A percentile compares a stretch with the other conserved stretches of the same genome.
phyloP scores from a whole-genome alignment of 1,139 yeast species.

The Yamadazyma dushanensis region DNA sequence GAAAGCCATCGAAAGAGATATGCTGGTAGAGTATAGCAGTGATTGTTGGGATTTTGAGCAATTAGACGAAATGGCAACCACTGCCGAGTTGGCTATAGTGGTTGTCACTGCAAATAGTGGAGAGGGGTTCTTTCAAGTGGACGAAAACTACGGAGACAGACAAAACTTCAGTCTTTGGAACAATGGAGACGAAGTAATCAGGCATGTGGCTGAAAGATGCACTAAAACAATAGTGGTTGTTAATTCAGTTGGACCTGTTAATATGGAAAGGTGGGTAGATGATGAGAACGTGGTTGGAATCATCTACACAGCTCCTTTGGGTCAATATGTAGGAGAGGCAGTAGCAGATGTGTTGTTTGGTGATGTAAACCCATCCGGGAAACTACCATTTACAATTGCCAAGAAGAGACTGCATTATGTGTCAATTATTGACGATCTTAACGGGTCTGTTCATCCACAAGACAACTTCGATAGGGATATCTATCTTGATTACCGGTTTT shows the following conservation, averaged over 20 bases:
- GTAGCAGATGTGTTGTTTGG: constrained; percentile 52
- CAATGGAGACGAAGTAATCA: constrained; percentile 57
- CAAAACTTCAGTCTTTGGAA: constrained; percentile 59
- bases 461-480: constrained; percentile 52
- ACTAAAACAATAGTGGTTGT: constrained; percentile 58
- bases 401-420: constrained; percentile 55
- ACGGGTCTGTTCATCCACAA: constrained; percentile 41
- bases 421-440: constrained; percentile 44
- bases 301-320: constrained; percentile 55
- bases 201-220: constrained; percentile 47
- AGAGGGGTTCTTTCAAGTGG: constrained; percentile 59
- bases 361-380: constrained; percentile 60
- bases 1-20: constrained; percentile 43
- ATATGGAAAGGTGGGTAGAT: constrained; percentile 60
- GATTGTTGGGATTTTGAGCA: constrained; percentile 47
- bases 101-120: constrained; percentile 56
- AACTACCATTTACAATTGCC: constrained; percentile 64
- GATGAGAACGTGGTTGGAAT: constrained; percentile 59
- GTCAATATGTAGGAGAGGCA: constrained; percentile 51
- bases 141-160: constrained; percentile 62
- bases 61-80: constrained; percentile 45
- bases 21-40: constrained; percentile 43
- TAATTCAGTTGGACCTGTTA: constrained; percentile 59
- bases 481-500: constrained; percentile 55
- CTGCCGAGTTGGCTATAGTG: constrained; percentile 53